These are phyloP conservation scores for Zasmidium cellare DNA, from an alignment of 2,329 filamentous ascomycete species.

Conservation along the genomic window DNA sequence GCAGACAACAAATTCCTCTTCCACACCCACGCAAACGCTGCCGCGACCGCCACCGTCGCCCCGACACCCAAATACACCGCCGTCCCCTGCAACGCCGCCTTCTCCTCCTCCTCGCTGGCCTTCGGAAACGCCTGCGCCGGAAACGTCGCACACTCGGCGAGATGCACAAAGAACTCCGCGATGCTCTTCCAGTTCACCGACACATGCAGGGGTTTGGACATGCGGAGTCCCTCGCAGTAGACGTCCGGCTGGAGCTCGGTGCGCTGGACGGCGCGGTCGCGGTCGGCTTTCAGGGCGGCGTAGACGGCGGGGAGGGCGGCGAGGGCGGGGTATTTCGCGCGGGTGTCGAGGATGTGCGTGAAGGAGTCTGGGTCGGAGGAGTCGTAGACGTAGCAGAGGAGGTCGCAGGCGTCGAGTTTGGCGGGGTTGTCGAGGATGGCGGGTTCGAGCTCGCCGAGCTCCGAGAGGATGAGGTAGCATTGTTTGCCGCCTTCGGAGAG, in stretches of 20 bases:
- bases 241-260: slow-evolving; percentile 88
- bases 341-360: slow-evolving; percentile 80
- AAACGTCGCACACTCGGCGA: slow-evolving; percentile 89
- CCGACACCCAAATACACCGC: slow-evolving; percentile 83
- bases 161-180: slow-evolving; percentile 84
- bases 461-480: slow-evolving; percentile 92
- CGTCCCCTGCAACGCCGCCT: slow-evolving; percentile 76
- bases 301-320: slow-evolving; percentile 91
- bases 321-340: slow-evolving; percentile 76
- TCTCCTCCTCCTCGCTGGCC: slow-evolving; percentile 77
- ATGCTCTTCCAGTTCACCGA: slow-evolving; percentile 94
- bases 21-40: slow-evolving; percentile 62
- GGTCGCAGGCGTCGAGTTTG: slow-evolving; percentile 88
- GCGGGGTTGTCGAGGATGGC: slow-evolving; percentile 89
- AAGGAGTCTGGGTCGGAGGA: slow-evolving; percentile 97
- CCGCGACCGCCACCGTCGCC: slow-evolving; percentile 62
- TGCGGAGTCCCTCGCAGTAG: slow-evolving; percentile 80
- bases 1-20: slow-evolving; percentile 45
- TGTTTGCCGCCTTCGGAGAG: slow-evolving; percentile 89
- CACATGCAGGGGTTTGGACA: slow-evolving; percentile 90
- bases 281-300: slow-evolving; percentile 89
- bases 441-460: slow-evolving; percentile 92
- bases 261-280: slow-evolving; percentile 94
- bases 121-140: slow-evolving; percentile 88
- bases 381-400: slow-evolving; percentile 94